phyloP scores from a whole-genome alignment of 805 yeast species.

The Blastobotrys chiropterorum region DNA sequence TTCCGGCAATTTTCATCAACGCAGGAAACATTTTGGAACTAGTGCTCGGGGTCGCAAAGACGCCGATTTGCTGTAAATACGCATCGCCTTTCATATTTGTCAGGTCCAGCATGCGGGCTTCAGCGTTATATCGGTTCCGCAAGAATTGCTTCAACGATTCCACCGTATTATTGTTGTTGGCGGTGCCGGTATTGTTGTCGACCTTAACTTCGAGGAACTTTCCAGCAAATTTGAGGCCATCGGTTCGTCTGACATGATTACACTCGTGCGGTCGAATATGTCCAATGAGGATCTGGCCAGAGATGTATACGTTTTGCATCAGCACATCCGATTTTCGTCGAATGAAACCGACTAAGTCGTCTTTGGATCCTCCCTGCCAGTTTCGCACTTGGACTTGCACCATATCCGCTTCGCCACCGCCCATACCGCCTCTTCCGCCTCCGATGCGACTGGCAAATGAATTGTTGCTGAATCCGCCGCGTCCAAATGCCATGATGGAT shows the following conservation, averaged over 20 bases:
- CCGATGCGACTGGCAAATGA: conserved; percentile 7
- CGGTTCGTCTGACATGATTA: conserved; percentile 49
- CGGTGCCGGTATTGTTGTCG: conserved; percentile 12
- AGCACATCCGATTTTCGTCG: conserved; percentile 58
- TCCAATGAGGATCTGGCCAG: conserved; percentile 55
- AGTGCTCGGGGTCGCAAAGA: conserved; percentile 54
- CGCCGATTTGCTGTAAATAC: conserved; percentile 51
- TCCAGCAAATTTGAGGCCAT: conserved; percentile 82
- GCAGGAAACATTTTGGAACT: conserved; percentile 86
- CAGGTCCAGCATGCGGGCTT: conserved; percentile 61
- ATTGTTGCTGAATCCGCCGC: conserved; percentile 14
- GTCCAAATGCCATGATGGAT: not conserved
- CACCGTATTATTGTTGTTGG: conserved; percentile 40
- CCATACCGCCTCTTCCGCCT: not conserved
- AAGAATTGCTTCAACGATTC: conserved; percentile 58
- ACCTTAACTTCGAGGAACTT: conserved; percentile 42
- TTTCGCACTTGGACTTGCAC: conserved; percentile 60
- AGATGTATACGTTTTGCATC: conserved; percentile 47
- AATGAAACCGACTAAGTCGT: conserved; percentile 63
- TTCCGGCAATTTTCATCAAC: conserved; percentile 69
- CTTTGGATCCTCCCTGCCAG: conserved; percentile 75
- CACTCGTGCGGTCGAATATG: conserved; percentile 56
- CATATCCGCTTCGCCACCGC: not conserved
- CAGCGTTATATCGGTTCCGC: conserved; percentile 59
- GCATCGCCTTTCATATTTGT: conserved; percentile 60